Percentiles rank a stretch among this genome's conserved stretches.
Conservation (phyloP, 495 filamentous ascomycete genomes). For the Sabuloglossum arenarium region DNA sequence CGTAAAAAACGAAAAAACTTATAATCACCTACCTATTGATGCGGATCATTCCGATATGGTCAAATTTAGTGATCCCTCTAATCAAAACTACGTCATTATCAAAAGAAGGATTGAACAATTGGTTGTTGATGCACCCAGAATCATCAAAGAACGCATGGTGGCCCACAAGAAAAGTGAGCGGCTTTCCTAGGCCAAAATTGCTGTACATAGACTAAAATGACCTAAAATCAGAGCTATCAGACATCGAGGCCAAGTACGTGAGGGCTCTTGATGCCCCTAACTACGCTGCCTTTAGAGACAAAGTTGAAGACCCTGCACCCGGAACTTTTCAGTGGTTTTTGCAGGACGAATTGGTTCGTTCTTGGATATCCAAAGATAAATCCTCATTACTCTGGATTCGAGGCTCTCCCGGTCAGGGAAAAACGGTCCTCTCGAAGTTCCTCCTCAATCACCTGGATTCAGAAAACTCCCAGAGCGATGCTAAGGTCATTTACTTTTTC, state of each 20-base stretch:
- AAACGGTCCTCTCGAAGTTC: background rate
- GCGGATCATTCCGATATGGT: background rate
- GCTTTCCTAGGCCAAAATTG: background rate
- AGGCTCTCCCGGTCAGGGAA: background rate
- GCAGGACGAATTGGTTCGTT: background rate
- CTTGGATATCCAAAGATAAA: background rate
- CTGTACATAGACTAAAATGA: background rate
- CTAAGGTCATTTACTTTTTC: background rate
- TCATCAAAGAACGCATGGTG: background rate
- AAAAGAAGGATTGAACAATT: background rate
- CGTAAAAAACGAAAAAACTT: background rate
- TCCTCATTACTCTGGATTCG: background rate
- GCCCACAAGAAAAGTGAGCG: background rate
- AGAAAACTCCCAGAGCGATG: background rate
- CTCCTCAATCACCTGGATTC: background rate
- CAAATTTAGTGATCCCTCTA: background rate
- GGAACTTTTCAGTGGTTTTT: background rate
- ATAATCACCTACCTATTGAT: background rate
- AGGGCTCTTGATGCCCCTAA: background rate
- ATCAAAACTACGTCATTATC: background rate
- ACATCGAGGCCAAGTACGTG: background rate
- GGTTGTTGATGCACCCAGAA: background rate
- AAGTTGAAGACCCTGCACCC: background rate
- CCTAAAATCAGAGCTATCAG: background rate
- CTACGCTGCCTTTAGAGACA: background rate